These are phyloP conservation scores for Echeveria elegans DNA, from an alignment of 164 flowering plant species.

Conservation along the genomic window DNA sequence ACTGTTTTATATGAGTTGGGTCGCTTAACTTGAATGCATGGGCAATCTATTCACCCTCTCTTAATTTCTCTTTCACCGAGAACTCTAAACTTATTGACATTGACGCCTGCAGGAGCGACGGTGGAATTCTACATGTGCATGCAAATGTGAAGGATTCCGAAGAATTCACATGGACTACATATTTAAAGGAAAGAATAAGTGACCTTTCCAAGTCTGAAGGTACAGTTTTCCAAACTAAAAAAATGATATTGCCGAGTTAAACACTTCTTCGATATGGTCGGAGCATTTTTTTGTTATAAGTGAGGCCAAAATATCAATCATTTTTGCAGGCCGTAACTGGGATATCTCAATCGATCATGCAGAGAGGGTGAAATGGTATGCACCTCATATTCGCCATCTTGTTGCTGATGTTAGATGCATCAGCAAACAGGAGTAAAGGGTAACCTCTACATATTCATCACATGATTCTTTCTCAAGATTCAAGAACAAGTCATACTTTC, in stretches of 20 bases:
- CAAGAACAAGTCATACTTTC: too few species aligned
- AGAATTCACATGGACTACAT: slow-evolving; percentile 52
- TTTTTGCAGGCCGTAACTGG: slow-evolving; percentile 55
- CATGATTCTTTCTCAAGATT: too few species aligned
- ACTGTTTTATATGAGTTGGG: too few species aligned
- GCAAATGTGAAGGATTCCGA: slow-evolving; percentile 83
- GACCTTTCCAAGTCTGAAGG: slow-evolving; percentile 75
- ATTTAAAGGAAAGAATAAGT: slow-evolving; percentile 40
- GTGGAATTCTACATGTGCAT: slow-evolving; percentile 82
- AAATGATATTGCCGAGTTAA: background rate
- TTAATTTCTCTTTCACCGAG: background rate
- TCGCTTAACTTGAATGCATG: background rate
- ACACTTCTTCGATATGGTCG: background rate
- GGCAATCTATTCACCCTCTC: background rate
- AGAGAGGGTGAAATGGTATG: slow-evolving; percentile 96
- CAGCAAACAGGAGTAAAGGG: slow-evolving; percentile 14
- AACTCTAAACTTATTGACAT: background rate
- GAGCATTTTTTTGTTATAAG: background rate
- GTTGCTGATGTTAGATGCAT: slow-evolving; percentile 76
- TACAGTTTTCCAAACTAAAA: slow-evolving; percentile 16
- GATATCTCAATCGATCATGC: slow-evolving; percentile 59
- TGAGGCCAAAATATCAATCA: background rate
- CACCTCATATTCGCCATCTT: slow-evolving; percentile 92
- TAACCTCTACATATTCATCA: too few species aligned
- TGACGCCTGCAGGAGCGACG: slow-evolving; percentile 59